A percentile compares a stretch with the other conserved stretches of the same genome.
These are phyloP conservation scores for Cyclostephanos tholiformis DNA, from an alignment of 108 stramenopile genomes.

Conservation along the genomic window DNA sequence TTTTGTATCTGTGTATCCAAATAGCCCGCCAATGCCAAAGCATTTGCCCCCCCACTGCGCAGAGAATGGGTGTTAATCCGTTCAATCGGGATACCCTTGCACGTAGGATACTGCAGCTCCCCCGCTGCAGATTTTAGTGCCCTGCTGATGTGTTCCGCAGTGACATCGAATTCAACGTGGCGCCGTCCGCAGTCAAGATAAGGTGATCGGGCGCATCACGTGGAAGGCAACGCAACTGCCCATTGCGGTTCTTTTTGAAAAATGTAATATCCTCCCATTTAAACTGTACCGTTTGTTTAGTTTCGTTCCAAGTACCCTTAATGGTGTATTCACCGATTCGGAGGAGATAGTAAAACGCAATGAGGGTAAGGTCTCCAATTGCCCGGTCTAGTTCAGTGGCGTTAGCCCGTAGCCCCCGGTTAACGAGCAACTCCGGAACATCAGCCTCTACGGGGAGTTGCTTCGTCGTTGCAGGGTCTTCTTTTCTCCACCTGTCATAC, in stretches of 20 bases:
- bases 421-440: not conserved
- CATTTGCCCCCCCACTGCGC: too few species aligned
- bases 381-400: not conserved
- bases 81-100: too few species aligned
- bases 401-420: not conserved
- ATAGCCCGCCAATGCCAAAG: too few species aligned
- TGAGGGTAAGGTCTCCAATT: not conserved
- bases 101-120: not conserved
- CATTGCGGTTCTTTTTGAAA: not conserved
- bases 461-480: not conserved
- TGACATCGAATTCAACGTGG: not conserved
- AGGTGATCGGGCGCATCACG: not conserved
- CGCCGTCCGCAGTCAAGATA: not conserved
- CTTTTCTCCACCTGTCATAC: not conserved
- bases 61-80: too few species aligned
- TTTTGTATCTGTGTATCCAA: too few species aligned
- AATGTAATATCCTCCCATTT: not conserved
- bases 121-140: not conserved
- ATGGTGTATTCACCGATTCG: conserved; percentile 12
- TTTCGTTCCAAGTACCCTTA: not conserved
- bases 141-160: not conserved
- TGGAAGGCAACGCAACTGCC: not conserved
- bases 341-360: conserved; percentile 3
- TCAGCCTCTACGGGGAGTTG: conserved; percentile 1
- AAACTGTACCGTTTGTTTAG: conserved; percentile 5